Conservation (phyloP, 2,329 filamentous ascomycete genomes). For the Penicillium sp. region DNA sequence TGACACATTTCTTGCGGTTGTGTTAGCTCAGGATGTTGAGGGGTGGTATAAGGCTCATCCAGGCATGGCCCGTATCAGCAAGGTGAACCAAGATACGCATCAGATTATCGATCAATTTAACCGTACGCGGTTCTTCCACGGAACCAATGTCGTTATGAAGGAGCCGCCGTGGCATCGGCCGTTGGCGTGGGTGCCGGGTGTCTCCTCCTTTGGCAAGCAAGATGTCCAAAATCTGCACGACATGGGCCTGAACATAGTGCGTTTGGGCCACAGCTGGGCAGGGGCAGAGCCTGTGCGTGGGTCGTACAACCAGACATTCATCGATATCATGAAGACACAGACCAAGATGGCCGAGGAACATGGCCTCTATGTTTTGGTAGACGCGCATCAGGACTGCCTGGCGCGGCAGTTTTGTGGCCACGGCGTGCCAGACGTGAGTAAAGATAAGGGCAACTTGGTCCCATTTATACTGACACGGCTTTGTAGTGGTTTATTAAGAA, state of each 20-base stretch:
- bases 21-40: neutral
- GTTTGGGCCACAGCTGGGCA: neutral
- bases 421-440: neutral
- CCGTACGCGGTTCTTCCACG: conserved; percentile 19
- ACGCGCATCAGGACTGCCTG: neutral
- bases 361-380: neutral
- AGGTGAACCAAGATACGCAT: neutral
- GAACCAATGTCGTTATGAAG: conserved; percentile 21
- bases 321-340: neutral
- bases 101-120: conserved; percentile 16
- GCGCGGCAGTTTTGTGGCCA: neutral
- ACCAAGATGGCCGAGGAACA: neutral
- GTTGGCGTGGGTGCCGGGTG: conserved; percentile 14
- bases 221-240: neutral
- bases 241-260: neutral
- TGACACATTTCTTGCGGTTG: neutral
- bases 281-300: neutral
- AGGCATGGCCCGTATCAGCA: neutral
- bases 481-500: neutral
- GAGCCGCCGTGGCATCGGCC: conserved; percentile 18
- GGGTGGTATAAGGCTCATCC: neutral
- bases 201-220: conserved; percentile 11
- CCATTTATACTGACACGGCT: neutral
- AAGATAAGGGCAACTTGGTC: neutral
- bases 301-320: neutral